Percentiles rank a stretch among this genome's conserved stretches.
Evolutionary conservation across 352 stramenopile genomes (phyloP).

Genomic region (Globisporangium middletonii): DNA sequence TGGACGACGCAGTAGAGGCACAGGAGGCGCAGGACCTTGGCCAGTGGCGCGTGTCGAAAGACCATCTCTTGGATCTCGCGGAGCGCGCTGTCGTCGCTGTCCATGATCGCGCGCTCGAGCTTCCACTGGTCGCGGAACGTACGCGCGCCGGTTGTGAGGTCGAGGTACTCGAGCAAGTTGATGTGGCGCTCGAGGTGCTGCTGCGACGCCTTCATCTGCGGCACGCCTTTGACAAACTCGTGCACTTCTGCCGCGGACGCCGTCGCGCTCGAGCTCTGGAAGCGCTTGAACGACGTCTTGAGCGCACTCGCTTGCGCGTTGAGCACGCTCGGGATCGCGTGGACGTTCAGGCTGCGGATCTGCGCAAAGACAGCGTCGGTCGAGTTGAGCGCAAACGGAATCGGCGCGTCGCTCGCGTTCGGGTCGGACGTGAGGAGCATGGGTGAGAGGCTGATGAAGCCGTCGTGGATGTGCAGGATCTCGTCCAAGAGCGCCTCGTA

Average conservation of each 20-base stretch:
- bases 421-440: slow-evolving; percentile 35
- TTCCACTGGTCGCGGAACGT: slow-evolving; percentile 61
- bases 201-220: slow-evolving; percentile 51
- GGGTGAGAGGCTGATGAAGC: slow-evolving; percentile 34
- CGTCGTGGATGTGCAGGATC: slow-evolving; percentile 53
- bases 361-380: slow-evolving; percentile 45
- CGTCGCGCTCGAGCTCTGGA: slow-evolving; percentile 35
- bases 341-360: slow-evolving; percentile 61
- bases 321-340: slow-evolving; percentile 37
- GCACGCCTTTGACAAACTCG: slow-evolving; percentile 62
- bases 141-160: slow-evolving; percentile 33
- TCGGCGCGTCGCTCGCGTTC: slow-evolving; percentile 13
- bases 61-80: slow-evolving; percentile 57
- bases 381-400: slow-evolving; percentile 51
- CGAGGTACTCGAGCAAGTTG: slow-evolving; percentile 46
- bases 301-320: slow-evolving; percentile 46
- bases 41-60: slow-evolving; percentile 41
- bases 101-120: slow-evolving; percentile 65
- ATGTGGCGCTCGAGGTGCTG: slow-evolving; percentile 56
- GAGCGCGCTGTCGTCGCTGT: slow-evolving; percentile 26
- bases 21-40: slow-evolving; percentile 50
- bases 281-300: slow-evolving; percentile 46
- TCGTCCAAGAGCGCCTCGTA: slow-evolving; percentile 69
- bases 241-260: slow-evolving; percentile 59
- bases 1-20: slow-evolving; percentile 58